Percentiles rank a stretch among this genome's conserved stretches.
phyloP scores from a whole-genome alignment of 805 yeast species.

The Wickerhamomyces canadensis region DNA sequence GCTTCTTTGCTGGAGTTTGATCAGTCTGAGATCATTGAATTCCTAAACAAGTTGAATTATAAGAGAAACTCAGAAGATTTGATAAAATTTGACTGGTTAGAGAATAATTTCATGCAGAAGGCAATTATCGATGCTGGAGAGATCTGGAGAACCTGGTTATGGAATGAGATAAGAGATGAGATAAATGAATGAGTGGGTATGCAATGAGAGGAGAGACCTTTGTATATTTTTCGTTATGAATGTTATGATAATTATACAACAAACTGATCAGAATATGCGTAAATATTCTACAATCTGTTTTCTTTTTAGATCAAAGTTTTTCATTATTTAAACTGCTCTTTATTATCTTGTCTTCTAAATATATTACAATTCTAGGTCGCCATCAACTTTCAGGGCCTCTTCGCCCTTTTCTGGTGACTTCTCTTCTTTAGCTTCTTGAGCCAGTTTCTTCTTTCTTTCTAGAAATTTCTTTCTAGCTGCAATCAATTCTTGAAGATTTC shows the following conservation, averaged over 20 bases:
- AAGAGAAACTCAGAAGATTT: constrained; percentile 6
- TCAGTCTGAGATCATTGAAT: constrained; percentile 82
- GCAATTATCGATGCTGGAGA: constrained; percentile 78
- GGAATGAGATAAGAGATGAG: constrained; percentile 48
- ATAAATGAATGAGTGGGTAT: constrained; percentile 12
- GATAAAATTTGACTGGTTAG: constrained; percentile 1
- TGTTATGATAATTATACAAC: background rate
- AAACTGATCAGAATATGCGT: too few species aligned
- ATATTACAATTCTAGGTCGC: too few species aligned
- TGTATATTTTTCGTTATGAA: background rate
- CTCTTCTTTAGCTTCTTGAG: background rate
- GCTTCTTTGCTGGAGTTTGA: constrained; percentile 79
- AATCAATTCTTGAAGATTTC: too few species aligned
- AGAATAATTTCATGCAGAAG: constrained; percentile 60
- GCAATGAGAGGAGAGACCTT: background rate
- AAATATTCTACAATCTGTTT: too few species aligned
- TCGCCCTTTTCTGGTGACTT: background rate
- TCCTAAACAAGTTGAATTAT: constrained; percentile 42
- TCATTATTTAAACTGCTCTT: too few species aligned
- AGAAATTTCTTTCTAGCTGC: background rate
- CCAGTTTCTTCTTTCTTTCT: background rate
- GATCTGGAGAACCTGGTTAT: constrained; percentile 80
- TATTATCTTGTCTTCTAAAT: too few species aligned
- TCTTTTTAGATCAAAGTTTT: too few species aligned
- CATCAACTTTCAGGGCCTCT: too few species aligned